Conservation (phyloP, 768 basidiomycete species). For the Suillus cothurnatus region DNA sequence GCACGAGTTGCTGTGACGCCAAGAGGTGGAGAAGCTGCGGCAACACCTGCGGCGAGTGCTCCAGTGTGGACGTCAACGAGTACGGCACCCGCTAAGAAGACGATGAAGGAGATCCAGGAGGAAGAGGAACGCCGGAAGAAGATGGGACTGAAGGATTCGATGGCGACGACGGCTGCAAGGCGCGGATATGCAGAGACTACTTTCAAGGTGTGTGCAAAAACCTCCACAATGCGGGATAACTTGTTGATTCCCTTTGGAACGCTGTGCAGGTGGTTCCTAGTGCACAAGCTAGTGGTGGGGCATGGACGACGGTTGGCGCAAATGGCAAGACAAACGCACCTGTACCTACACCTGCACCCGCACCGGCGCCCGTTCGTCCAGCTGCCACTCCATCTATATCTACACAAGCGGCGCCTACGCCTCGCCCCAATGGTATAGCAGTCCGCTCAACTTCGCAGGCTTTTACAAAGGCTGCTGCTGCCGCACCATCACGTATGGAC, state of each 20-base stretch:
- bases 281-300: slow-evolving; percentile 45
- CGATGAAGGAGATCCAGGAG: slow-evolving; percentile 98
- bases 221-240: background rate
- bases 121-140: slow-evolving; percentile 92
- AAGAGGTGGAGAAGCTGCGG: slow-evolving; percentile 43
- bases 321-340: slow-evolving; percentile 58
- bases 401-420: slow-evolving; percentile 30
- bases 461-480: slow-evolving; percentile 27
- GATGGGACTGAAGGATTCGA: slow-evolving; percentile 58
- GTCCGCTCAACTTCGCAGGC: slow-evolving; percentile 40
- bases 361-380: slow-evolving; percentile 36
- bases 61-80: slow-evolving; percentile 77
- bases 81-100: slow-evolving; percentile 73
- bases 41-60: slow-evolving; percentile 32
- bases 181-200: slow-evolving; percentile 81
- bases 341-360: slow-evolving; percentile 17
- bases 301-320: slow-evolving; percentile 88
- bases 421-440: slow-evolving; percentile 41
- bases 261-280: slow-evolving; percentile 33
- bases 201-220: slow-evolving; percentile 54
- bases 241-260: slow-evolving; percentile 13
- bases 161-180: slow-evolving; percentile 56
- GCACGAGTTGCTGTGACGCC: slow-evolving; percentile 40
- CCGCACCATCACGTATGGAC: slow-evolving; percentile 49
- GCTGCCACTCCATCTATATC: slow-evolving; percentile 34